These are phyloP conservation scores for Eucalyptus marginata DNA, from an alignment of 345 rosid genomes.

Conservation along the genomic window DNA sequence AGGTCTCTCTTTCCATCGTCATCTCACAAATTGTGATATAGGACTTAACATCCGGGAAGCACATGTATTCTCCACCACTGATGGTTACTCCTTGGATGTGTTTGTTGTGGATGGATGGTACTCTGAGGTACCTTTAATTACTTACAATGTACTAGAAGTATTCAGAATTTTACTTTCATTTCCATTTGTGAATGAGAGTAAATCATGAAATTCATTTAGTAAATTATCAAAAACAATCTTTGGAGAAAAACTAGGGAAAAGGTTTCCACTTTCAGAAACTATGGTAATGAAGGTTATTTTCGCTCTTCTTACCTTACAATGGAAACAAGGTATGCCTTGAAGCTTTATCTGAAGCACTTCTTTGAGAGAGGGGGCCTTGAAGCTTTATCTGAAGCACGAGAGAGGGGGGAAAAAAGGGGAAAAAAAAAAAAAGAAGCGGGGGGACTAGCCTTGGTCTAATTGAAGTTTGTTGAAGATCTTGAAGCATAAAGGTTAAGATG, in stretches of 20 bases:
- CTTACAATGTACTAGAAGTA: neutral
- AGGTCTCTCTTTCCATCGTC: neutral
- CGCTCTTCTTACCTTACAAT: neutral
- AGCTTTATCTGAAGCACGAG: neutral
- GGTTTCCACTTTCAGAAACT: neutral
- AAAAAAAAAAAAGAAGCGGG: accelerated
- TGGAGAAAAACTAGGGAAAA: neutral
- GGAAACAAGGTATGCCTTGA: neutral
- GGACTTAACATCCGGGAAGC: constrained; percentile 80
- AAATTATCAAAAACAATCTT: neutral
- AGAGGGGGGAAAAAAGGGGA: neutral
- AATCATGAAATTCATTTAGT: neutral
- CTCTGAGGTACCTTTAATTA: constrained; percentile 25
- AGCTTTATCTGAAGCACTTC: too few relatives aligned
- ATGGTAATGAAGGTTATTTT: neutral
- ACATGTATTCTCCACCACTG: constrained; percentile 68
- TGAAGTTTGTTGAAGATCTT: neutral
- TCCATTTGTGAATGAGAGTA: neutral
- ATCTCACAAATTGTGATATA: constrained; percentile 9
- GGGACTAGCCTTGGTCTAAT: neutral
- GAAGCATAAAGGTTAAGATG: neutral
- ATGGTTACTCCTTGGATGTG: constrained; percentile 75
- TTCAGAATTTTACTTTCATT: neutral
- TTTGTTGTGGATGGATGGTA: constrained; percentile 79
- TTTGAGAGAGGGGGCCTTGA: too few relatives aligned